phyloP scores from a whole-genome alignment of 2,329 filamentous ascomycete species.

The Metarhizium robertsii region DNA sequence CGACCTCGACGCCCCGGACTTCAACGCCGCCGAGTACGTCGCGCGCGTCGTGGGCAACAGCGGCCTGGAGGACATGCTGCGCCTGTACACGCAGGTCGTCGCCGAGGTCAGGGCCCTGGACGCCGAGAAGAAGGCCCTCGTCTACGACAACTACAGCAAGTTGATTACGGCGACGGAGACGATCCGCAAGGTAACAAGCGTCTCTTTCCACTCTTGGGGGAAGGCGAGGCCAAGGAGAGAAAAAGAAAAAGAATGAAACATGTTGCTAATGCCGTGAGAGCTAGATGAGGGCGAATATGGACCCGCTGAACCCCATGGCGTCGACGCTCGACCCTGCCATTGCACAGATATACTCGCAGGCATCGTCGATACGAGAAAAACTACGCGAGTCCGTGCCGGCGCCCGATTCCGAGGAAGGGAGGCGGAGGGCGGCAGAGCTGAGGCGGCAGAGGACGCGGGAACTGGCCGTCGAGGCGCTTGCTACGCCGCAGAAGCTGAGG shows the following conservation, averaged over 20 bases:
- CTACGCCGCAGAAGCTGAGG: slow-evolving; percentile 49
- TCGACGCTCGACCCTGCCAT: slow-evolving; percentile 66
- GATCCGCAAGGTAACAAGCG: slow-evolving; percentile 57
- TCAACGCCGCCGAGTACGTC: slow-evolving; percentile 65
- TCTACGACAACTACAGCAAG: slow-evolving; percentile 98
- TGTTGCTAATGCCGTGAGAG: neutral
- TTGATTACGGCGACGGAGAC: slow-evolving; percentile 94
- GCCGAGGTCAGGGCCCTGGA: slow-evolving; percentile 83
- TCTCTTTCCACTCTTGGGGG: neutral
- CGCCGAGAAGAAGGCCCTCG: slow-evolving; percentile 90
- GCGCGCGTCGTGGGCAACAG: slow-evolving; percentile 49
- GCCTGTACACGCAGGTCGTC: slow-evolving; percentile 61
- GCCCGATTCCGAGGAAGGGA: slow-evolving; percentile 31
- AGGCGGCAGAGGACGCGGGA: slow-evolving; percentile 35
- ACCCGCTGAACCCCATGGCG: slow-evolving; percentile 64
- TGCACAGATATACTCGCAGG: slow-evolving; percentile 60
- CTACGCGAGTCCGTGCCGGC: slow-evolving; percentile 38
- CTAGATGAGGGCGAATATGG: slow-evolving; percentile 72
- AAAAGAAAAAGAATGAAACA: too few relatives aligned
- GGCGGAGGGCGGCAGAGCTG: slow-evolving; percentile 22
- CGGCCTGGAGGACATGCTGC: slow-evolving; percentile 58
- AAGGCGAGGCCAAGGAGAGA: too few relatives aligned
- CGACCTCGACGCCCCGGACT: slow-evolving; percentile 66
- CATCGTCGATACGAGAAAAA: slow-evolving; percentile 42
- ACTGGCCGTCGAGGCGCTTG: slow-evolving; percentile 54